A percentile compares a stretch with the other conserved stretches of the same genome.
These are phyloP conservation scores for Starmera pachycereana DNA, from an alignment of 805 yeast genomes.

Conservation along the genomic window DNA sequence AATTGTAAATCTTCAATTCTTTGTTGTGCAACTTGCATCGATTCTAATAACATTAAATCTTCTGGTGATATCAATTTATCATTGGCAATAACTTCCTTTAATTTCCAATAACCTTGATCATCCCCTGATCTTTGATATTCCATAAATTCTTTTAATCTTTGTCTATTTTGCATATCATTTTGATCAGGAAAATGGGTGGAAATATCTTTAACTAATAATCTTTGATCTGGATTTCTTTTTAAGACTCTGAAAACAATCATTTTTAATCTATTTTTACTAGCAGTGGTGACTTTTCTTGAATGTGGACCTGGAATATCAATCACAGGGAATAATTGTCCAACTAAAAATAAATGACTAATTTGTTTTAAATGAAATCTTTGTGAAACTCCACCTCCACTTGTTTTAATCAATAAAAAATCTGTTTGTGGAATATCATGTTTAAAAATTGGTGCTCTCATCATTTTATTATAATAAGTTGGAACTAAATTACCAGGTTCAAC, in stretches of 20 bases:
- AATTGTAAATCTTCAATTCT: slow-evolving; percentile 70
- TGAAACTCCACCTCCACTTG: slow-evolving; percentile 66
- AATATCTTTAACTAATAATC: slow-evolving; percentile 79
- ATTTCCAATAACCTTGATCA: slow-evolving; percentile 92
- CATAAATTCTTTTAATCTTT: slow-evolving; percentile 93
- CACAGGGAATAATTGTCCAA: slow-evolving; percentile 89
- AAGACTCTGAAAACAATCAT: slow-evolving; percentile 89
- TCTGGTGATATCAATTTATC: slow-evolving; percentile 86
- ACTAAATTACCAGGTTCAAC: slow-evolving; percentile 92
- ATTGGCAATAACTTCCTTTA: slow-evolving; percentile 64
- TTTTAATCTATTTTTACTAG: slow-evolving; percentile 79
- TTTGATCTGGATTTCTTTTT: slow-evolving; percentile 59
- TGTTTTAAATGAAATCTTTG: slow-evolving; percentile 60
- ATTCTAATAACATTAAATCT: slow-evolving; percentile 75
- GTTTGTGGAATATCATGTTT: slow-evolving; percentile 71
- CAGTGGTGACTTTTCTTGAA: slow-evolving; percentile 89
- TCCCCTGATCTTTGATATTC: slow-evolving; percentile 91
- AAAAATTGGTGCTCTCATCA: slow-evolving; percentile 88
- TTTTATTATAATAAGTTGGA: slow-evolving; percentile 86
- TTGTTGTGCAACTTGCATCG: slow-evolving; percentile 93
- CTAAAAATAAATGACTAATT: slow-evolving; percentile 67
- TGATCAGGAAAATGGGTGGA: slow-evolving; percentile 93
- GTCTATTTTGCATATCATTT: slow-evolving; percentile 94
- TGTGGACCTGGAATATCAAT: slow-evolving; percentile 97
- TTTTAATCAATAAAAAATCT: slow-evolving; percentile 73